phyloP scores from a whole-genome alignment of 73 alveolate species.

The Tetrahymena borealis region DNA sequence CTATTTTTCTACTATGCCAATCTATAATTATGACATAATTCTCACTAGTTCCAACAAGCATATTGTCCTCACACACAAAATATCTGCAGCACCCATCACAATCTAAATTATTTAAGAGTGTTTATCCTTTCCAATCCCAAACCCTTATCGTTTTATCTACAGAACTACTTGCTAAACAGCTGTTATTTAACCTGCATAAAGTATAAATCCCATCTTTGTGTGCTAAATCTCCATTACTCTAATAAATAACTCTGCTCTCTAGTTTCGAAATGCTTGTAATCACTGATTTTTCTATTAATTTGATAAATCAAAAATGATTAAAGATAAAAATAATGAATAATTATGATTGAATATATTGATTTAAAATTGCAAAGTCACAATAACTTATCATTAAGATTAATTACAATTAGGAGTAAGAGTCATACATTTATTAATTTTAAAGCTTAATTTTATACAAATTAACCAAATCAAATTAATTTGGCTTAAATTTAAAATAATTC shows the following conservation, averaged over 20 bases:
- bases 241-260: not conserved
- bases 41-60: not conserved
- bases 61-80: not conserved
- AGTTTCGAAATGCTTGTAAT: not conserved
- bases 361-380: too few species aligned
- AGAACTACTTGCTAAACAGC: not conserved
- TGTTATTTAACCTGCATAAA: not conserved
- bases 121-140: not conserved
- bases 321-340: not conserved
- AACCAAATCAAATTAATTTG: too few species aligned
- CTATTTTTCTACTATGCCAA: not conserved
- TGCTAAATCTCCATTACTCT: not conserved
- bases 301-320: not conserved
- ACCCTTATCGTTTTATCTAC: not conserved
- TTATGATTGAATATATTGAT: too few species aligned
- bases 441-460: too few species aligned
- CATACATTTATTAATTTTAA: too few species aligned
- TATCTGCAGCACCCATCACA: not conserved
- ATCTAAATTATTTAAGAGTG: not conserved
- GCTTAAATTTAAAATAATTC: too few species aligned
- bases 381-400: too few species aligned
- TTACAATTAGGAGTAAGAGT: too few species aligned
- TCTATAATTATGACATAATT: not conserved
- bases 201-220: not conserved
- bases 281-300: not conserved